These are phyloP conservation scores for Dissophora ornata DNA, from an alignment of 192 early-diverging fungal genomes.

Conservation along the genomic window DNA sequence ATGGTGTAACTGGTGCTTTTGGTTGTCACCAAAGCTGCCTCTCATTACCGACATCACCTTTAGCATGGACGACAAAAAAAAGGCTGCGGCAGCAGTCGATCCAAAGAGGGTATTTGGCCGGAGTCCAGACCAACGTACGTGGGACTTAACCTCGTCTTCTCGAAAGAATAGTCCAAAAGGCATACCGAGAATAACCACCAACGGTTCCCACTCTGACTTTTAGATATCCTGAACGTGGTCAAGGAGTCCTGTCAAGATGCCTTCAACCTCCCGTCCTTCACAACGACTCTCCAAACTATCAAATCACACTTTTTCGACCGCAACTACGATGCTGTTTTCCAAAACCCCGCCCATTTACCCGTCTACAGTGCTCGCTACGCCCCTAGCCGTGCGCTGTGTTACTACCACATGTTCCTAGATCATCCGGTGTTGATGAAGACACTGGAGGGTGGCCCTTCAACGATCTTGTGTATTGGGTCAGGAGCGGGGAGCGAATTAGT, in stretches of 20 bases:
- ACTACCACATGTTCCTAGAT: slow-evolving; percentile 75
- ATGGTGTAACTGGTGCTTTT: too few species aligned
- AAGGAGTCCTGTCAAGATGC: slow-evolving; percentile 69
- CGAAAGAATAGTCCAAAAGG: too few species aligned
- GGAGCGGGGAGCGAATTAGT: slow-evolving; percentile 90
- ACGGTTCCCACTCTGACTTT: not conserved
- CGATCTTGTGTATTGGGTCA: slow-evolving; percentile 78
- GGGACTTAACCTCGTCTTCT: too few species aligned
- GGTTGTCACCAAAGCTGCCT: too few species aligned
- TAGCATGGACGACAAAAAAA: slow-evolving; percentile 30
- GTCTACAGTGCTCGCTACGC: slow-evolving; percentile 92
- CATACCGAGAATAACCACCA: too few species aligned
- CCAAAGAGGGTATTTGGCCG: slow-evolving; percentile 55
- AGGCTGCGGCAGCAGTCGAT: slow-evolving; percentile 25
- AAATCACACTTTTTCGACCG: slow-evolving; percentile 85
- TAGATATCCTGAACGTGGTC: slow-evolving; percentile 74
- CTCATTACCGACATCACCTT: not conserved
- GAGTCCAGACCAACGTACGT: slow-evolving; percentile 64
- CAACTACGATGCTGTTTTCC: slow-evolving; percentile 88
- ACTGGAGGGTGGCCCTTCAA: slow-evolving; percentile 59
- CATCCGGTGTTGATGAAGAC: slow-evolving; percentile 58
- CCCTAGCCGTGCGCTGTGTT: slow-evolving; percentile 87
- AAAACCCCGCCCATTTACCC: slow-evolving; percentile 73
- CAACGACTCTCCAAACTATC: slow-evolving; percentile 73
- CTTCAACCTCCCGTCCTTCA: slow-evolving; percentile 70